Percentiles rank a stretch among this genome's conserved stretches.
Conservation (phyloP, 2,329 filamentous ascomycete species). For the Colletotrichum brevisporum region DNA sequence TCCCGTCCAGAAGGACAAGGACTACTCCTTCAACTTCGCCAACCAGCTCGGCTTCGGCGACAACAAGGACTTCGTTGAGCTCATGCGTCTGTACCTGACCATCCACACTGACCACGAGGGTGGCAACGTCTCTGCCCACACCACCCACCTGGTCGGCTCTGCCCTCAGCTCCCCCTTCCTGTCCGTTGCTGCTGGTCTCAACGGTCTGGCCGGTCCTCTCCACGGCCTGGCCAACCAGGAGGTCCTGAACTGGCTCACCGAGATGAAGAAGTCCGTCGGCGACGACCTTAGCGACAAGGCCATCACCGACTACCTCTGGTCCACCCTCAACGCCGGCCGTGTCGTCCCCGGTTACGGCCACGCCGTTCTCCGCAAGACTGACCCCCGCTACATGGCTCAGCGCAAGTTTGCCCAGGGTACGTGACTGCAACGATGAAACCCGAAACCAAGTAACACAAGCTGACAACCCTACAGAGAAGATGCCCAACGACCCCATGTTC, state of each 20-base stretch:
- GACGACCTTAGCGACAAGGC: constrained; percentile 95
- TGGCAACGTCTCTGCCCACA: constrained; percentile 98
- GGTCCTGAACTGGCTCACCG: constrained; percentile 97
- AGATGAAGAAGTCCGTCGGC: constrained; percentile 97
- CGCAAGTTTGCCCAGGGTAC: constrained; percentile 88
- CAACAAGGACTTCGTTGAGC: constrained; percentile 97
- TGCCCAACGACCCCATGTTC: constrained; percentile 99
- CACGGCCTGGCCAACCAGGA: constrained; percentile 99
- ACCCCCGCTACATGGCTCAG: constrained; percentile 98
- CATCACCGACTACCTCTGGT: constrained; percentile 99
- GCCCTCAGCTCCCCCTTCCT: constrained; percentile 98
- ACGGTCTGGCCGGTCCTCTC: constrained; percentile 97
- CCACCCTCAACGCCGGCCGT: constrained; percentile 93
- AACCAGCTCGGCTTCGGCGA: constrained; percentile 98
- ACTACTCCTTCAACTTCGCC: constrained; percentile 99
- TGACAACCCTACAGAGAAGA: constrained; percentile 71
- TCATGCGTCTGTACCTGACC: constrained; percentile 98
- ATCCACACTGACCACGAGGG: constrained; percentile 99
- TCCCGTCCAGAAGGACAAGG: constrained; percentile 97
- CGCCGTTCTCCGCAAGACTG: constrained; percentile 99
- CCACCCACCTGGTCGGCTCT: constrained; percentile 96
- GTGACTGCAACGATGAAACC: constrained; percentile 16
- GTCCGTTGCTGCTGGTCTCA: constrained; percentile 94
- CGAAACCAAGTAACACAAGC: constrained; percentile 32
- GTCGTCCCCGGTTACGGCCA: constrained; percentile 99